Evolutionary conservation across 1,284 basidiomycete species (phyloP), one percentile per base, ranked within the genome.

Genomic region (Pascua guehoae): DNA sequence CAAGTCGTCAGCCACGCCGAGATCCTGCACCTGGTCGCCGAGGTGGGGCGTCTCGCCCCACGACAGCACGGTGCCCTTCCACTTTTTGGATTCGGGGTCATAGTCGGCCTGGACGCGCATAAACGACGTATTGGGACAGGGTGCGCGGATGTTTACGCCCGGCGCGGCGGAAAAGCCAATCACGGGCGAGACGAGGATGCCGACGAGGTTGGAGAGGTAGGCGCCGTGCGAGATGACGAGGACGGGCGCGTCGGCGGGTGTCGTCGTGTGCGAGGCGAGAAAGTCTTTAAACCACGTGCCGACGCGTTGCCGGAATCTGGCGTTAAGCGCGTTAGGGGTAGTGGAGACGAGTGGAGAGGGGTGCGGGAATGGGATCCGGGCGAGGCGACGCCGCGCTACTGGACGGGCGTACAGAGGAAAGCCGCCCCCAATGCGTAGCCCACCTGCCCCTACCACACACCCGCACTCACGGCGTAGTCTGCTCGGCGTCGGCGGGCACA

Each of bases 141-240:
- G 56, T 39, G 42, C 12, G 11, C 42, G 39, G 15, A 58, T 41
- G 56, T 72, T 61, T 15, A 68, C 65, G 1, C 51, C 53, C 0
- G 32, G 42, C n/a, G 42, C 18, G 12, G 56, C 15, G 1, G 37
- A 43, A 49, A 65, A 66, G 18, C 40, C 38, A 15, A 53, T 47
- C 4, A 45, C 32, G n/a, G 41, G 50, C 5, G 52, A 49, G 37
- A 66, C 41, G n/a, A 75, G 54, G 16, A 68, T 50, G 12, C 52
- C 49, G 16, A 66, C 54, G 14, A 75, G 57, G 1, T 60, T 43
- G 11, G 53, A 53, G 37, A 77, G 61, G 56, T 67, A 76, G 12
- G 74, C 75, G 39, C 73, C 73, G 56, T 77, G 75, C 10, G 68
- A 69, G 40, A 72, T 61, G 51, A 71, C 53, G 11, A 75, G 62